Evolutionary conservation across 495 filamentous ascomycete species (phyloP), one percentile per base, ranked within the genome.

Genomic region (Talaromyces stipitatus): DNA sequence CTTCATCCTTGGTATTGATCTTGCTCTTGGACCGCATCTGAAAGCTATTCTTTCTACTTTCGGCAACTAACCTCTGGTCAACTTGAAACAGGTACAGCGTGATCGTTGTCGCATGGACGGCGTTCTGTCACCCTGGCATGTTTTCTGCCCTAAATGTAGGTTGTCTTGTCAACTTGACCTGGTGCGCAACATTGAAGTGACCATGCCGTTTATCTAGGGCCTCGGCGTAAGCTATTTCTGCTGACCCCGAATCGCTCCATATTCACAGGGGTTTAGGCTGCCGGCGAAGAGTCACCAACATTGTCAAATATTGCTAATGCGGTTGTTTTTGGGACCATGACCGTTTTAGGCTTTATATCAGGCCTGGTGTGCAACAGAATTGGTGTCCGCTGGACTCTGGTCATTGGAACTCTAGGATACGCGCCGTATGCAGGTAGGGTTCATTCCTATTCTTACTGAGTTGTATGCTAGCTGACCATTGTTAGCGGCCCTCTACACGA

Each of bases 61-160:
- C 9, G 28, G 3, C 9, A 29, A 29, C 28, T 29, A 29, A 29
- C 28, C 3, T 29, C 28, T 29, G 3, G 3, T 29, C 9, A 29
- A 29, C 28, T 3, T n/a, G 9, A 29, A 29, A 51, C 26, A 51
- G 48, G 48, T 51, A 51, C 48, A 30, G 20, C 10, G 48, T 51
- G 6, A 4, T 8, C 4, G 48, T 51, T n/a, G 48, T 51, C 5
- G 48, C 48, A 51, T 51, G 48, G 48, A 51, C 48, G 16, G 48
- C 48, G 7, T 51, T 51, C 48, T 51, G 48, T 16, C 48, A 14
- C 16, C 48, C 48, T 4, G 48, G 48, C 23, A 51, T 51, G 48
- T 51, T 51, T 16, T 10, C 20, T 29, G 48, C 48, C 10, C 16
- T 51, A 2, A 51, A 51, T 30, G 48, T 51, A 30, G 4, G 26